Evolutionary conservation across 163 green algal species (phyloP).

Genomic region (Coccomyxa subellipsoidea): DNA sequence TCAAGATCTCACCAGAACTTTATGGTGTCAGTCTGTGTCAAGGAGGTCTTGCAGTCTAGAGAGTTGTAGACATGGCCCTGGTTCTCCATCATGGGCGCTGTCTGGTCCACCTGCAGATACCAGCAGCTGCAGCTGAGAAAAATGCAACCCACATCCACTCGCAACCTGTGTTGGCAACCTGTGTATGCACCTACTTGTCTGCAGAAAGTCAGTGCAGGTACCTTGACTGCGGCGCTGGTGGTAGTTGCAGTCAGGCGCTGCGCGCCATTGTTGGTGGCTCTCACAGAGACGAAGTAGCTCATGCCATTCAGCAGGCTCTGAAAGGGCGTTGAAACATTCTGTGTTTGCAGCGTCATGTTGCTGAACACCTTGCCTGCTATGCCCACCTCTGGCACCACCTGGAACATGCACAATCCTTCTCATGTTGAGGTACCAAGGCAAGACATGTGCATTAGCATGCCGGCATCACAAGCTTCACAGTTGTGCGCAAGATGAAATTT

Average conservation of each 20-base stretch:
- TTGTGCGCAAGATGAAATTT: no score
- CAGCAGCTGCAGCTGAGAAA: no score
- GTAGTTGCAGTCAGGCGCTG: conserved; percentile 11
- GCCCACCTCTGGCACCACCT: not conserved
- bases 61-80: conserved; percentile 12
- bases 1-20: not conserved
- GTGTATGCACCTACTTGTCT: no score
- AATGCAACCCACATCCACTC: no score
- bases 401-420: not conserved
- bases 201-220: no score
- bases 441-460: no score
- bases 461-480: no score
- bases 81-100: not conserved
- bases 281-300: conserved; percentile 43
- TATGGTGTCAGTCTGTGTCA: conserved; percentile 8
- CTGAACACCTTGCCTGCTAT: not conserved
- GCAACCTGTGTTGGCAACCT: no score
- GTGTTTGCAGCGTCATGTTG: conserved; percentile 19
- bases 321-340: not conserved
- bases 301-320: conserved; percentile 27
- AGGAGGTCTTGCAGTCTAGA: conserved; percentile 5
- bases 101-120: conserved; percentile 16
- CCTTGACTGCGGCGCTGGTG: not conserved
- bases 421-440: no score
- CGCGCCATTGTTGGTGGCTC: conserved; percentile 21